Percentiles rank a stretch among this genome's conserved stretches.
phyloP scores from a whole-genome alignment of 2,329 filamentous ascomycete species.

The Chlorencoelia australis region DNA sequence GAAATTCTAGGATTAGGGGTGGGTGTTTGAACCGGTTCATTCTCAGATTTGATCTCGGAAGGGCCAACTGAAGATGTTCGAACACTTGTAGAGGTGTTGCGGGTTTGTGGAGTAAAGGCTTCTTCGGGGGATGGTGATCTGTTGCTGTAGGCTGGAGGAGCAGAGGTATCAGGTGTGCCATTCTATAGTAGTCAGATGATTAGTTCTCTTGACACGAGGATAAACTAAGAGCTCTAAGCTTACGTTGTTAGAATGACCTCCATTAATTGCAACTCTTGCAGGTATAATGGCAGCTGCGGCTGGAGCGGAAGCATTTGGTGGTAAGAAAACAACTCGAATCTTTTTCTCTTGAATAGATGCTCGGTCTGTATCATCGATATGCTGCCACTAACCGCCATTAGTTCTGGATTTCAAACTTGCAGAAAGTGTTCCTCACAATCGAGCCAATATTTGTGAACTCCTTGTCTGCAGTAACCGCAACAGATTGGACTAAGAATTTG shows the following conservation, averaged over 20 bases:
- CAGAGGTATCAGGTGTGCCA: slow-evolving; percentile 17
- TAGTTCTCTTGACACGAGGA: no score
- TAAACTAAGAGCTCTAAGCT: no score
- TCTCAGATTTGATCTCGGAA: no score
- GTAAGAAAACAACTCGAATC: slow-evolving; percentile 82
- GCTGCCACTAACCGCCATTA: slow-evolving; percentile 45
- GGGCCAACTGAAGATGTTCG: no score
- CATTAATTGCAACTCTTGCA: slow-evolving; percentile 21
- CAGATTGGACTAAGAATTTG: slow-evolving; percentile 95
- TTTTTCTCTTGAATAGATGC: slow-evolving; percentile 80
- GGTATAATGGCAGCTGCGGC: slow-evolving; percentile 17
- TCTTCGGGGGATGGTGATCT: slow-evolving; percentile 42
- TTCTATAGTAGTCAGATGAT: background rate
- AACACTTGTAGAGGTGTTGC: slow-evolving; percentile 18
- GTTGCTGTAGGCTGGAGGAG: slow-evolving; percentile 43
- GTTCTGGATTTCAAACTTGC: background rate
- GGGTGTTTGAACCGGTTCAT: no score
- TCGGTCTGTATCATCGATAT: slow-evolving; percentile 66
- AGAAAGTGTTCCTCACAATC: slow-evolving; percentile 50
- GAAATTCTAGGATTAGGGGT: no score
- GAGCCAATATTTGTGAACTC: slow-evolving; percentile 72
- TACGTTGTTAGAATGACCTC: no score
- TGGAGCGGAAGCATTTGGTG: slow-evolving; percentile 41
- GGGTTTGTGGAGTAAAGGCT: slow-evolving; percentile 24
- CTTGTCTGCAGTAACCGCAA: slow-evolving; percentile 71